Evolutionary conservation across 495 filamentous ascomycete species (phyloP), one percentile per base, ranked within the genome.

Genomic region (Penicillium ochrochloron): DNA sequence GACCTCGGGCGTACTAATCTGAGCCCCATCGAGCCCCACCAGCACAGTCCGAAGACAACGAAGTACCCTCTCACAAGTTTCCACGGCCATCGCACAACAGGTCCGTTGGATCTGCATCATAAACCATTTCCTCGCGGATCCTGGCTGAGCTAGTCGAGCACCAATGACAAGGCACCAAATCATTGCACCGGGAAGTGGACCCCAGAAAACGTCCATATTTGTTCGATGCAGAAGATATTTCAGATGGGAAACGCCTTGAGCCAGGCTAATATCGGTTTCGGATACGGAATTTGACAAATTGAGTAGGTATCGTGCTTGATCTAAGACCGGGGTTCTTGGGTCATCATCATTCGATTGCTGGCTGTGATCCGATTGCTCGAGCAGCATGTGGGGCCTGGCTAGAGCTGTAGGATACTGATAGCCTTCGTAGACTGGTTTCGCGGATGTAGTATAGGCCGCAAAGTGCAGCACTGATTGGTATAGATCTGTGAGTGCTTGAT

Each of bases 121-220:
- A 37, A 66, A 66, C 62, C 67, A 67, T 52, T 63, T 65, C 8
- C 34, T 64, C 3, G 60, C 2, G 0, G 48, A 23, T 5, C 61
- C 56, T 17, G 54, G 41, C 7, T 37, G 46, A 7, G 51, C 63
- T 12, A 57, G 14, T 31, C 69, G 64, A 33, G 61, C 57, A 19
- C 69, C 66, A n/a, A 69, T 69, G 5, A 57, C 53, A 3, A 69
- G 42, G n/a, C 44, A 69, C 69, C 69, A 71, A 25, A 71, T 66
- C 9, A 71, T 51, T 21, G 69, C 69, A 9, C 66, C 69, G 2
- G 66, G 63, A 17, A 69, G 35, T 42, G 35, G 25, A 14, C 41
- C 50, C 61, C 62, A 65, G 51, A 64, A 70, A 12, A 21, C 34
- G 39, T 61, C 65, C 2, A 70, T 31, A 19, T 66, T 55, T 5